These are phyloP conservation scores for Halophytophthora batemanensis DNA, from an alignment of 352 stramenopile genomes.

Conservation along the genomic window DNA sequence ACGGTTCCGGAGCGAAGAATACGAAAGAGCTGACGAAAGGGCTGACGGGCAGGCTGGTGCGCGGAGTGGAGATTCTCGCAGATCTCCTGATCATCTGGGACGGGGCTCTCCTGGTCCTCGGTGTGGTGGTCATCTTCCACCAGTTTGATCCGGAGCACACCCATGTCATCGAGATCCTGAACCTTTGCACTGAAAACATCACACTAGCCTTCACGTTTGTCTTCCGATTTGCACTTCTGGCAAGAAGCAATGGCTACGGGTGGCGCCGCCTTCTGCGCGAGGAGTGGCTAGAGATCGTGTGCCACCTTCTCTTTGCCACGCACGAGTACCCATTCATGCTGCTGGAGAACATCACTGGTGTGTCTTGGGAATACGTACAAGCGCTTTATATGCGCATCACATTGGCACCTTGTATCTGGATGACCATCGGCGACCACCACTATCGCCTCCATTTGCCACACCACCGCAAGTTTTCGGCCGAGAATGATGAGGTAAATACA, in stretches of 20 bases:
- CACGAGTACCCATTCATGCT: slow-evolving; percentile 39
- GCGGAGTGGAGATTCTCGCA: slow-evolving; percentile 9
- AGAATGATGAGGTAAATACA: background rate
- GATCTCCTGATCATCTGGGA: slow-evolving; percentile 30
- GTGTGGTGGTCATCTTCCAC: slow-evolving; percentile 20
- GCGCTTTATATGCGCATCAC: slow-evolving; percentile 30
- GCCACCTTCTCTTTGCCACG: slow-evolving; percentile 29
- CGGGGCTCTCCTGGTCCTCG: slow-evolving; percentile 12
- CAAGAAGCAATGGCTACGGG: slow-evolving; percentile 7
- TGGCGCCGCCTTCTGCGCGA: slow-evolving; percentile 17
- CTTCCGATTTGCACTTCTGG: slow-evolving; percentile 23
- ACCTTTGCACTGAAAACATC: slow-evolving; percentile 19
- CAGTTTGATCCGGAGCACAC: background rate
- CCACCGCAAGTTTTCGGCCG: slow-evolving; percentile 1
- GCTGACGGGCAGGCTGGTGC: no score
- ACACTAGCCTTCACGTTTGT: slow-evolving; percentile 35
- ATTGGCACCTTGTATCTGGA: slow-evolving; percentile 30
- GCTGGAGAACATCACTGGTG: slow-evolving; percentile 12
- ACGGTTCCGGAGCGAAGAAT: no score
- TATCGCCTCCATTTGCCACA: slow-evolving; percentile 3
- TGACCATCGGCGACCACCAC: slow-evolving; percentile 35
- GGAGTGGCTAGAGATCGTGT: slow-evolving; percentile 27
- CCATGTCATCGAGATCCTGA: slow-evolving; percentile 9
- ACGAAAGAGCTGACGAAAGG: no score
- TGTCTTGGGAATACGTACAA: slow-evolving; percentile 28